phyloP scores from a whole-genome alignment of 331 rosid genomes.

The Quercus tomentella region DNA sequence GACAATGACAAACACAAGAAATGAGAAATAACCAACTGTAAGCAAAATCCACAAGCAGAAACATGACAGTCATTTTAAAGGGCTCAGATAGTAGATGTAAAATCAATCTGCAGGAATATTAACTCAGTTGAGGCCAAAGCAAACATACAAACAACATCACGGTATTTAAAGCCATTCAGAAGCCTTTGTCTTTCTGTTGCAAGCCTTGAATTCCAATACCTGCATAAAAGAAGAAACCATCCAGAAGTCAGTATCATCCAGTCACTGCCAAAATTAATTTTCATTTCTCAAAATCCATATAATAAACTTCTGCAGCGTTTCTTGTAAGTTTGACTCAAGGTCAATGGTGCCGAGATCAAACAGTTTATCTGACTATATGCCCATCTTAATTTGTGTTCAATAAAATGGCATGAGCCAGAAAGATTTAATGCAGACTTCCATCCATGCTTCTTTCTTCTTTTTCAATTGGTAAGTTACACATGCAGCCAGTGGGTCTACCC shows the following conservation, averaged over 20 bases:
- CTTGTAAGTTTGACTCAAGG: not conserved
- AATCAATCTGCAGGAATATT: constrained; percentile 3
- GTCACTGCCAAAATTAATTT: not conserved
- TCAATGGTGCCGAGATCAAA: not conserved
- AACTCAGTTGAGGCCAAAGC: constrained; percentile 1
- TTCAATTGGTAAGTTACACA: too few relatives aligned
- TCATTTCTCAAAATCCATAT: not conserved
- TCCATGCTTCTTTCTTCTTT: not conserved
- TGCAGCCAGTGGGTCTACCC: not conserved
- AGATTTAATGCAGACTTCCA: not conserved
- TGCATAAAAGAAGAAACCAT: constrained; percentile 34
- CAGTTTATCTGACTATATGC: not conserved
- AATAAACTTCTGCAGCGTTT: not conserved
- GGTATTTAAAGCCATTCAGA: constrained; percentile 54
- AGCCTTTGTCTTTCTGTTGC: constrained; percentile 92
- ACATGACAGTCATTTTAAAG: not conserved
- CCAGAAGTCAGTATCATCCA: not conserved
- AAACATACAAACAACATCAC: constrained; percentile 81
- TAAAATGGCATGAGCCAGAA: not conserved
- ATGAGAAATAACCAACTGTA: not conserved
- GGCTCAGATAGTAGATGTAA: constrained; percentile 2
- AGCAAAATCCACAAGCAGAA: constrained; percentile 11
- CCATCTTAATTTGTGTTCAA: not conserved
- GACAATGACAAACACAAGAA: not conserved
- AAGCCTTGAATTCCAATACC: constrained; percentile 96